Evolutionary conservation across 192 early-diverging fungal species (phyloP), one percentile per base, ranked within the genome.

Genomic region (Umbelopsis vinacea): DNA sequence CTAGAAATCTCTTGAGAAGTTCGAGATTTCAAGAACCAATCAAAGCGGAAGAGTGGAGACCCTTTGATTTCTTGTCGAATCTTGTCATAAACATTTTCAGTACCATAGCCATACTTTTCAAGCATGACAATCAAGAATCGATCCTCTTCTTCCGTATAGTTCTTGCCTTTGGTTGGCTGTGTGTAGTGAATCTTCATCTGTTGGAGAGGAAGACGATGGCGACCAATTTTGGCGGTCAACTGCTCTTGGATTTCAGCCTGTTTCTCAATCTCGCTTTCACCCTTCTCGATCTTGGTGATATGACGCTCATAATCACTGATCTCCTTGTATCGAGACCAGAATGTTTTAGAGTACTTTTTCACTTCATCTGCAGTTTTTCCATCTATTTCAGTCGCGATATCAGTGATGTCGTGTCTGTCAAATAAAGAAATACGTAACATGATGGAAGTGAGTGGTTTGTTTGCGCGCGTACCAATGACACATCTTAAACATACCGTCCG

Each of bases 1-100:
- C 94, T 82, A 54, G 87, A 83, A 60, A 97, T 85, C 76, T 97
- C 96, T 60, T 89, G 82, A 4, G 95, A 80, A 35, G 95, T 97
- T 43, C 97, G 86, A 46, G 94, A 96, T 80, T 97, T 98, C 72
- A 99, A 88, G 82, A 96, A 99, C 96, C 96, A 99, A 75, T 99
- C 94, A 77, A 99, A 99, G 43, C 93, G 82, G 85, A 99, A 98
- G 43, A 96, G 63, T 4, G 92, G 88, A 23, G 89, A 90, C 71
- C 87, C 81, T 38, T 89, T 91, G 29, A 98, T 86, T 70, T 97
- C 96, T 55, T 90, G 87, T 26, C 95, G 85, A 75, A 99, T 96
- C 66, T 87, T 89, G 45, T 99, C 97, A 76, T 97, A 96, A 0
- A 95, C 95, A 66, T 98, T 96, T 24, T 98, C 96, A 26, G 88